These are phyloP conservation scores for Solanum lignicaule DNA, from an alignment of 257 asterid species.

Conservation along the genomic window DNA sequence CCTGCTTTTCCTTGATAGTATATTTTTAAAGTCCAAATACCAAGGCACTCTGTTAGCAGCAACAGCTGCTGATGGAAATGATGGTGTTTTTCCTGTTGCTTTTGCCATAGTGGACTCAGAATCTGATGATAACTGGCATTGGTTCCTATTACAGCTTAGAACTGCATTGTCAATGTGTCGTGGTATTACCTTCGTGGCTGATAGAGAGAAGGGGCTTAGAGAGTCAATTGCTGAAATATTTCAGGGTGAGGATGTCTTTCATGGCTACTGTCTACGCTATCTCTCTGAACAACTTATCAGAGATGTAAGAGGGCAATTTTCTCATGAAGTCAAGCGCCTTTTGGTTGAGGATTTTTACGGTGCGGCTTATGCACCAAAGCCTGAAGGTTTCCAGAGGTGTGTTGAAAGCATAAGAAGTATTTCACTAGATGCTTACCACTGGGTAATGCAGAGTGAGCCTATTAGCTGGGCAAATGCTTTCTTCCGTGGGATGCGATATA, in stretches of 20 bases:
- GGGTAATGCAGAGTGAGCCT: slow-evolving; percentile 89
- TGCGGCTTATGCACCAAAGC: slow-evolving; percentile 60
- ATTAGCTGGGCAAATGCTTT: slow-evolving; percentile 81
- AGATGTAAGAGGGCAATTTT: slow-evolving; percentile 74
- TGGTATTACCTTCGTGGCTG: slow-evolving; percentile 73
- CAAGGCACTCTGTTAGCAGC: slow-evolving; percentile 91
- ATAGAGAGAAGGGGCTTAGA: slow-evolving; percentile 79
- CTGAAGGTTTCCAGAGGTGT: slow-evolving; percentile 60
- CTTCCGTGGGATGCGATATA: slow-evolving; percentile 78
- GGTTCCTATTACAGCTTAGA: slow-evolving; percentile 85
- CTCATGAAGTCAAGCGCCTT: slow-evolving; percentile 84
- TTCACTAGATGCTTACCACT: slow-evolving; percentile 71
- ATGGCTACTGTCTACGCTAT: slow-evolving; percentile 70
- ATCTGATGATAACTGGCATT: slow-evolving; percentile 82
- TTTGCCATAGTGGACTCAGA: slow-evolving; percentile 88
- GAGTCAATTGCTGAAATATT: slow-evolving; percentile 64
- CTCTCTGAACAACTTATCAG: slow-evolving; percentile 72
- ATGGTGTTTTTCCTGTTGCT: slow-evolving; percentile 82
- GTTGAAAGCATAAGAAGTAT: slow-evolving; percentile 68
- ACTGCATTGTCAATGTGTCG: slow-evolving; percentile 46
- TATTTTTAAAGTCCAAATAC: slow-evolving; percentile 74
- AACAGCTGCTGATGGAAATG: slow-evolving; percentile 90
- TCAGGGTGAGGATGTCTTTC: slow-evolving; percentile 61
- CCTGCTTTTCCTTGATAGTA: slow-evolving; percentile 80
- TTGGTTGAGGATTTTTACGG: slow-evolving; percentile 62